phyloP scores from a whole-genome alignment of 2,329 filamentous ascomycete genomes.

The Penicillium rolfsii region DNA sequence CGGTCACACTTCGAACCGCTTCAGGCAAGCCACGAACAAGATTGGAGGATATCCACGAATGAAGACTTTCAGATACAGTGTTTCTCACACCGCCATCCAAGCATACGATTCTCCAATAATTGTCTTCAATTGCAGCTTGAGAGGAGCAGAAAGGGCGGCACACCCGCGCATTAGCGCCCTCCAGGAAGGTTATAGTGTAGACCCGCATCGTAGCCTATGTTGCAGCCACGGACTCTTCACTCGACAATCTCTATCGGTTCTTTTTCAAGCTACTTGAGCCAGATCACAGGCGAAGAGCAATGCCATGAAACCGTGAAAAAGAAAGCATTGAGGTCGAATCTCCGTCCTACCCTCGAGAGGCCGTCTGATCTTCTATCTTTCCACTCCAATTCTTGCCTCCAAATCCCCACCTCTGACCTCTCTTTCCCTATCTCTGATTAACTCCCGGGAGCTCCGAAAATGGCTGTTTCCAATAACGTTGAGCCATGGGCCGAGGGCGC shows the following conservation, averaged over 20 bases:
- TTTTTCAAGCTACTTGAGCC: not conserved
- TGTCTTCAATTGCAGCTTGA: not conserved
- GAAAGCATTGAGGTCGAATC: slow-evolving; percentile 2
- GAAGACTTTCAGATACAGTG: not conserved
- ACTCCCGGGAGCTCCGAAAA: not conserved
- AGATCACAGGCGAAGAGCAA: not conserved
- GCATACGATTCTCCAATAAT: not conserved
- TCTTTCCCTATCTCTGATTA: not conserved
- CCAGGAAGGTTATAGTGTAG: slow-evolving; percentile 14
- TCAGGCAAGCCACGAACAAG: not conserved
- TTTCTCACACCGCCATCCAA: too few species aligned
- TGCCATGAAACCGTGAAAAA: slow-evolving; percentile 1
- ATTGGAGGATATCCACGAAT: not conserved
- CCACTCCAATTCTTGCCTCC: not conserved
- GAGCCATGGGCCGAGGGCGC: slow-evolving; percentile 16
- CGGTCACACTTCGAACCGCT: not conserved
- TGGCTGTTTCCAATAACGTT: slow-evolving; percentile 7
- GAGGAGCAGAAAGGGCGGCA: slow-evolving; percentile 10
- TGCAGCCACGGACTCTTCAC: slow-evolving; percentile 10
- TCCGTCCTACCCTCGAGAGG: not conserved
- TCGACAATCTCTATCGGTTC: slow-evolving; percentile 7
- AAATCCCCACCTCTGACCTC: not conserved
- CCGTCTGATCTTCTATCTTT: not conserved
- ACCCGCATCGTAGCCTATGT: slow-evolving; percentile 6
- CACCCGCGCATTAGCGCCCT: slow-evolving; percentile 16